Conservation (phyloP, 1,284 basidiomycete species). For the Inonotus obliquus region DNA sequence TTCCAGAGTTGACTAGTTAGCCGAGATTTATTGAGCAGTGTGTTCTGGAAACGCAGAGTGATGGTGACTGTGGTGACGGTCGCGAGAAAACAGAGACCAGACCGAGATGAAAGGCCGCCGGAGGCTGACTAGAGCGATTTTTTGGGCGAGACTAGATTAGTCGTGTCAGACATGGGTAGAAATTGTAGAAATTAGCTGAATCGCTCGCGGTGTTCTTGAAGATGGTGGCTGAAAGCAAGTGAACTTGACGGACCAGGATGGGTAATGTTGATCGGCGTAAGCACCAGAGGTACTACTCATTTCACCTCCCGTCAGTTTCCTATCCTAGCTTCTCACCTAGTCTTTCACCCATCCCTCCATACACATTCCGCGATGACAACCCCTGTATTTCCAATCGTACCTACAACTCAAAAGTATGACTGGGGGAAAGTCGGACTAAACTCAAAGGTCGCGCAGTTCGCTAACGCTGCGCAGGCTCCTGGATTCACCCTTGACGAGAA, state of each 20-base stretch:
- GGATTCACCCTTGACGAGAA: constrained; percentile 42
- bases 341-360: no score
- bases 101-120: not conserved
- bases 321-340: not conserved
- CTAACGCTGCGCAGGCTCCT: constrained; percentile 22
- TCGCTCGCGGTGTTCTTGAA: no score
- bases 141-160: not conserved
- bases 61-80: not conserved
- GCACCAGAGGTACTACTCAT: no score
- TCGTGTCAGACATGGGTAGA: not conserved
- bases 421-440: constrained; percentile 64
- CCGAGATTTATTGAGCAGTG: not conserved
- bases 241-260: no score
- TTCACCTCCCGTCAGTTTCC: not conserved
- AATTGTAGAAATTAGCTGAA: no score
- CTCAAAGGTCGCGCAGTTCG: constrained; percentile 53
- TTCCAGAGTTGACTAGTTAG: not conserved
- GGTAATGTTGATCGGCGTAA: no score
- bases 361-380: constrained; percentile 10
- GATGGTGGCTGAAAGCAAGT: no score
- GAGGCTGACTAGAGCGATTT: not conserved
- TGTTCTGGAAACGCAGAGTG: not conserved
- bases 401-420: constrained; percentile 68
- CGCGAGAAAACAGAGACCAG: not conserved
- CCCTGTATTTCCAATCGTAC: constrained; percentile 62